phyloP scores from a whole-genome alignment of 306 rosid genomes.

The Begonia peltatifolia region DNA sequence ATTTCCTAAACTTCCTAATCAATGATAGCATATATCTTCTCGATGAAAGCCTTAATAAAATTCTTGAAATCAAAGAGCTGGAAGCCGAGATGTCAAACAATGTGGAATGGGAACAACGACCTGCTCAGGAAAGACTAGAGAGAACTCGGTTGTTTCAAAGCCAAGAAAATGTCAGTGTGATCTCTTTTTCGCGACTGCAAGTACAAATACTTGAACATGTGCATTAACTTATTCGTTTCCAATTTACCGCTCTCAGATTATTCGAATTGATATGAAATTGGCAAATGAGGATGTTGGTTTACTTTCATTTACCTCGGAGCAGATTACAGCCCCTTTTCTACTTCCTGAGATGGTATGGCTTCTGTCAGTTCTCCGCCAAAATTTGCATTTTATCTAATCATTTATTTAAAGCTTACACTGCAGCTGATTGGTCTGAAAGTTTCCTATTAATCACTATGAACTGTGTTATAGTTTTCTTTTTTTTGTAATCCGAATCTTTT shows the following conservation, averaged over 20 bases:
- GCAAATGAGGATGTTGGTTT: constrained; percentile 95
- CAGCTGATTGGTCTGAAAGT: too few relatives aligned
- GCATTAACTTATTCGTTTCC: constrained; percentile 14
- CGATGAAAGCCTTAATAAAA: constrained; percentile 93
- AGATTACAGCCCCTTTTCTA: constrained; percentile 88
- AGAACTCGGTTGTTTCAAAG: constrained; percentile 88
- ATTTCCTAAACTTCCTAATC: constrained; percentile 88
- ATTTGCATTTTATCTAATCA: neutral
- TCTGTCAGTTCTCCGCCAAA: neutral
- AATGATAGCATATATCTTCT: constrained; percentile 97
- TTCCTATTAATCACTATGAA: neutral
- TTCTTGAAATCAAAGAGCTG: constrained; percentile 89
- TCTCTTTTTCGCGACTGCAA: neutral
- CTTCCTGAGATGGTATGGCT: constrained; percentile 87
- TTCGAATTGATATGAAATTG: constrained; percentile 90
- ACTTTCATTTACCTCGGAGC: constrained; percentile 90
- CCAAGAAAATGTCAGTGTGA: constrained; percentile 80
- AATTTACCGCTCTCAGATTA: constrained; percentile 42
- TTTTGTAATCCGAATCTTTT: neutral
- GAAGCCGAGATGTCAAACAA: constrained; percentile 98
- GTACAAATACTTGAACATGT: constrained; percentile 8
- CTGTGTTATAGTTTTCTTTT: neutral
- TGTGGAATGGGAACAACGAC: constrained; percentile 77
- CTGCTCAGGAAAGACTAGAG: constrained; percentile 96
- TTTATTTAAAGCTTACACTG: neutral